Conservation (phyloP, 179 eudicot species). For the Pouteria campechiana region DNA sequence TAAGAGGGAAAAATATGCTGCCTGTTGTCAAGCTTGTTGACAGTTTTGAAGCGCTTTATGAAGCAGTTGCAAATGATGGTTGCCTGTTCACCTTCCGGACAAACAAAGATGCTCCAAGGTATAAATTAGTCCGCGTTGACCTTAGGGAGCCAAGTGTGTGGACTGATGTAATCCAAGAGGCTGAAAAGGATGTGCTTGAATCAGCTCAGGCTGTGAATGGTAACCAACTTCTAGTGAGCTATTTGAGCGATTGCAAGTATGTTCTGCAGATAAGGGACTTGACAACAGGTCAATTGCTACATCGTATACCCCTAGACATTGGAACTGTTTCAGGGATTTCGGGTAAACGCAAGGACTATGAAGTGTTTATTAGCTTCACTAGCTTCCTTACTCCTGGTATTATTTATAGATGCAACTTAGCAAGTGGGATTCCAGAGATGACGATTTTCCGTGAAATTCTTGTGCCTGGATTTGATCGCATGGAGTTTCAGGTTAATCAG, state of each 20-base stretch:
- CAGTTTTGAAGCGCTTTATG: conserved; percentile 70
- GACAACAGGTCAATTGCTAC: conserved; percentile 53
- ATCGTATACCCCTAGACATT: conserved; percentile 71
- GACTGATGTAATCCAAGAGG: conserved; percentile 65
- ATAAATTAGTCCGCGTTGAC: conserved; percentile 80
- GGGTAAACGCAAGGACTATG: conserved; percentile 52
- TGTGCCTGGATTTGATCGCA: conserved; percentile 81
- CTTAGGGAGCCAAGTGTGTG: conserved; percentile 58
- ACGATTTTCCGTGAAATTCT: conserved; percentile 68
- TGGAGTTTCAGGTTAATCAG: conserved; percentile 70
- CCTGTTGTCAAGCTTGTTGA: conserved; percentile 82
- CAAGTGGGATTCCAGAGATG: conserved; percentile 47
- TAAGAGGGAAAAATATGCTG: conserved; percentile 48
- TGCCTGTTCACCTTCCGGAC: conserved; percentile 72
- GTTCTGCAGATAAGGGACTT: conserved; percentile 75
- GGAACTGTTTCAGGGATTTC: conserved; percentile 72
- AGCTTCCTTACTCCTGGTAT: conserved; percentile 88
- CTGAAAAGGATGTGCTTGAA: conserved; percentile 81
- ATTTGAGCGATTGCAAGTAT: conserved; percentile 73
- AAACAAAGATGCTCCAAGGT: conserved; percentile 81
- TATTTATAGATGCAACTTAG: conserved; percentile 63
- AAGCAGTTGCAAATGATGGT: conserved; percentile 64
- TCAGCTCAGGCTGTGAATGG: conserved; percentile 66
- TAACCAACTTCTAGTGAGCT: conserved; percentile 60
- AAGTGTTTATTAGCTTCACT: conserved; percentile 54